Evolutionary conservation across 768 basidiomycete species (phyloP).

Genomic region (Rossbeevera mucosa): DNA sequence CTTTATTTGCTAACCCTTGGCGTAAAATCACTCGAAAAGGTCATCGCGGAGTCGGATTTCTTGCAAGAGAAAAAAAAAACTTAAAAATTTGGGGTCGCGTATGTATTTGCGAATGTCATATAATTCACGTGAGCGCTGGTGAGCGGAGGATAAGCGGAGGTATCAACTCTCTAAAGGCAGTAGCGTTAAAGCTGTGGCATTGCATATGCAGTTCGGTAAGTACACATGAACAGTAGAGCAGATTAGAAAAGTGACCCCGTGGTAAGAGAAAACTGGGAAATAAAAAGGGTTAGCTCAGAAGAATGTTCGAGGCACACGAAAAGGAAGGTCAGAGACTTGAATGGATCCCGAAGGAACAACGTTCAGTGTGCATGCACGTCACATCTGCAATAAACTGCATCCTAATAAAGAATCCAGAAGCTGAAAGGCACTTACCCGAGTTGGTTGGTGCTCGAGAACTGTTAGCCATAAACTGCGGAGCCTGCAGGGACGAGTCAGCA

Average conservation of each 20-base stretch:
- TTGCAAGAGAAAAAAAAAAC: neutral
- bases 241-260: neutral
- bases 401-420: slow-evolving; percentile 25
- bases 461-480: neutral
- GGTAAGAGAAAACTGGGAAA: neutral
- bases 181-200: neutral
- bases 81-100: neutral
- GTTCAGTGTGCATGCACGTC: slow-evolving; percentile 62
- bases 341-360: slow-evolving; percentile 69
- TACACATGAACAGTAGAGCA: slow-evolving; percentile 2
- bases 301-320: neutral
- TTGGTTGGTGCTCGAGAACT: neutral
- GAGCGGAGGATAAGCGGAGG: neutral
- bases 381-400: slow-evolving; percentile 46
- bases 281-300: slow-evolving; percentile 16
- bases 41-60: neutral
- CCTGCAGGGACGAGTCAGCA: slow-evolving; percentile 7
- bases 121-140: neutral
- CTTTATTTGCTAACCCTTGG: slow-evolving; percentile 5
- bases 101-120: neutral
- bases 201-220: slow-evolving; percentile 13
- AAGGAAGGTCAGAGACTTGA: slow-evolving; percentile 66
- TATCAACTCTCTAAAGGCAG: neutral
- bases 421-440: slow-evolving; percentile 15
- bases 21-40: too few species aligned